phyloP scores from a whole-genome alignment of 352 stramenopile species.

The Globisporangium camurandrum region DNA sequence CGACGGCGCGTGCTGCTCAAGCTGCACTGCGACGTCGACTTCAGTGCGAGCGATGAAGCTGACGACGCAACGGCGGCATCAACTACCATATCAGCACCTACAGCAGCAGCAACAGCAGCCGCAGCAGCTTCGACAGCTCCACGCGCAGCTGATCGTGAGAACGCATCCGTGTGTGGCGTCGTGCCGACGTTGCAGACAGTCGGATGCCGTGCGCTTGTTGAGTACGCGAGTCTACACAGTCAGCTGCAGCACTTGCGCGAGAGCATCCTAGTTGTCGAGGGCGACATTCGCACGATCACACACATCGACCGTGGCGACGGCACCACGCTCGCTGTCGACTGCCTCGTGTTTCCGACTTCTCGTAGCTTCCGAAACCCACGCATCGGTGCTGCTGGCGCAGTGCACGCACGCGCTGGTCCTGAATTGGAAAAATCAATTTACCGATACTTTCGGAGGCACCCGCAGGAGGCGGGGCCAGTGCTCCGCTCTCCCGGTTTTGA shows the following conservation, averaged over 20 bases:
- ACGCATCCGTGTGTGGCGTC: slow-evolving; percentile 1
- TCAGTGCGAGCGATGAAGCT: neutral
- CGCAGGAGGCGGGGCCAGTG: slow-evolving; percentile 9
- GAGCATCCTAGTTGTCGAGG: slow-evolving; percentile 28
- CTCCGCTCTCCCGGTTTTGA: slow-evolving; percentile 40
- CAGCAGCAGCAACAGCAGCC: neutral
- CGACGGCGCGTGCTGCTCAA: slow-evolving; percentile 4
- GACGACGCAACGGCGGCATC: too few relatives aligned
- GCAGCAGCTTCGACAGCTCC: too few relatives aligned
- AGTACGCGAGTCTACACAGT: slow-evolving; percentile 35
- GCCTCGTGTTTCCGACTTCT: slow-evolving; percentile 55
- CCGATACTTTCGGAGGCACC: neutral
- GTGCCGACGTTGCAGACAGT: neutral
- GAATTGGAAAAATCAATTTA: slow-evolving; percentile 15
- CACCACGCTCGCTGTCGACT: slow-evolving; percentile 33
- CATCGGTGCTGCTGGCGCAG: slow-evolving; percentile 31
- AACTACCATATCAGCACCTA: neutral
- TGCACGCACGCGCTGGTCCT: slow-evolving; percentile 41
- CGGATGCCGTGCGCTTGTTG: slow-evolving; percentile 11
- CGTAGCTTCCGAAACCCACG: slow-evolving; percentile 24
- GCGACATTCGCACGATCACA: slow-evolving; percentile 36
- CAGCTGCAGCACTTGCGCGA: slow-evolving; percentile 31
- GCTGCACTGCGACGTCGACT: slow-evolving; percentile 6
- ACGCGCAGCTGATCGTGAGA: too few relatives aligned
- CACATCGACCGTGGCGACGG: too few relatives aligned